A percentile compares a stretch with the other conserved stretches of the same genome.
These are phyloP conservation scores for Penicillium sp. DNA, from an alignment of 2,329 filamentous ascomycete genomes.

Conservation along the genomic window DNA sequence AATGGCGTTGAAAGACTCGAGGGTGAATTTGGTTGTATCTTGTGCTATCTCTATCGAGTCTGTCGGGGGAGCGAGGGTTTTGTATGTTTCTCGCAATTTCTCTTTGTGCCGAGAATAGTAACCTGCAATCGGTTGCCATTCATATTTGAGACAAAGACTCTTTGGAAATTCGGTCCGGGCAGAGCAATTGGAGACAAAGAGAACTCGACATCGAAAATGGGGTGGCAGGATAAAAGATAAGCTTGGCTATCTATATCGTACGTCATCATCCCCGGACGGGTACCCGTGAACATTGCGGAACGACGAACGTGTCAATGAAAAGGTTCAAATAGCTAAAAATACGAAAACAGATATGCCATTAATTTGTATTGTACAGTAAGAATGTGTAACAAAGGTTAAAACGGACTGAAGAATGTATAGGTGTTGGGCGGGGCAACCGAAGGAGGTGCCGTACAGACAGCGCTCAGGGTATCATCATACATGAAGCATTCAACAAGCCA, in stretches of 20 bases:
- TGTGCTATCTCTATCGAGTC: not conserved
- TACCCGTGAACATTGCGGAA: not conserved
- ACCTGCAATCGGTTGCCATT: not conserved
- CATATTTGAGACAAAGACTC: not conserved
- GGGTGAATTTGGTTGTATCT: slow-evolving; percentile 1
- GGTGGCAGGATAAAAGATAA: slow-evolving; percentile 14
- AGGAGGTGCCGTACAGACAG: slow-evolving; percentile 10
- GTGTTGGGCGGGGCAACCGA: slow-evolving; percentile 9
- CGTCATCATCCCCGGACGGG: slow-evolving; percentile 15
- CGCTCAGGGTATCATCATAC: slow-evolving; percentile 30
- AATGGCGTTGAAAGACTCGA: not conserved
- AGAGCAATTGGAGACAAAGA: slow-evolving; percentile 1
- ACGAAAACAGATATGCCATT: not conserved
- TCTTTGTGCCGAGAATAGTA: slow-evolving; percentile 1
- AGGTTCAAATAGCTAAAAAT: not conserved
- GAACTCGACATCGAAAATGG: slow-evolving; percentile 8
- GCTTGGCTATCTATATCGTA: slow-evolving; percentile 20
- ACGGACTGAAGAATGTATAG: slow-evolving; percentile 2
- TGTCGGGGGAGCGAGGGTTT: slow-evolving; percentile 1
- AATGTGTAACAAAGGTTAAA: slow-evolving; percentile 2
- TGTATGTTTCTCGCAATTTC: not conserved
- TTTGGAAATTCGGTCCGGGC: not conserved
- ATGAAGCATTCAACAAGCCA: slow-evolving; percentile 7
- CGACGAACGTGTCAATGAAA: not conserved
- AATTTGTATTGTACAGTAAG: slow-evolving; percentile 1